These are phyloP conservation scores for Dimargaris cristalligena DNA, from an alignment of 192 early-diverging fungal species.

Conservation along the genomic window DNA sequence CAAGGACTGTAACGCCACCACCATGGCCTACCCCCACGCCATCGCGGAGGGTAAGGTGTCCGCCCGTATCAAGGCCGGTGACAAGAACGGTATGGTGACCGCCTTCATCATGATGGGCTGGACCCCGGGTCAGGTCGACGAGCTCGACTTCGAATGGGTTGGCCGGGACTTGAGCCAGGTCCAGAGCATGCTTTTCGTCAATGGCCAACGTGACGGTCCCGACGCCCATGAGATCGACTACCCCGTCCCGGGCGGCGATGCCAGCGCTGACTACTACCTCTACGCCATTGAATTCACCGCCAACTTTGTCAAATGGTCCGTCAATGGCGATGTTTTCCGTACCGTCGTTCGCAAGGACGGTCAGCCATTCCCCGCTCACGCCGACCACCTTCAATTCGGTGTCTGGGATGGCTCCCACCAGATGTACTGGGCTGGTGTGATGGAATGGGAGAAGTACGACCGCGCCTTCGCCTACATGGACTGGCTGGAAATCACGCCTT, in stretches of 20 bases:
- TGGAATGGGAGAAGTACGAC: conserved; percentile 14
- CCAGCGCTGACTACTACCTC: conserved; percentile 28
- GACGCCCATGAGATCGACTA: neutral
- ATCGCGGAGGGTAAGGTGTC: neutral
- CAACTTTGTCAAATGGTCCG: conserved; percentile 35
- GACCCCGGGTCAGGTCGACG: neutral
- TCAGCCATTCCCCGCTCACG: conserved; percentile 6
- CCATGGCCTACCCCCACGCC: conserved; percentile 1
- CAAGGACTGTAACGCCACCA: conserved; percentile 4
- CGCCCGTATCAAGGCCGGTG: conserved; percentile 8
- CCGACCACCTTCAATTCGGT: conserved; percentile 20
- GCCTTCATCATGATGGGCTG: conserved; percentile 11
- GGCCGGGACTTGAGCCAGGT: neutral
- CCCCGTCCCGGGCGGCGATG: conserved; percentile 12
- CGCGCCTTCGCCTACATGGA: conserved; percentile 9
- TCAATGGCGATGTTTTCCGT: conserved; percentile 31
- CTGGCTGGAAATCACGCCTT: conserved; percentile 3
- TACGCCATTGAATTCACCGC: conserved; percentile 42
- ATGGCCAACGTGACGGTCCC: neutral
- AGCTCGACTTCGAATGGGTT: conserved; percentile 10
- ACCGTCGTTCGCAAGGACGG: conserved; percentile 13
- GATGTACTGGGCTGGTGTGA: conserved; percentile 24
- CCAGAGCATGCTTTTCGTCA: conserved; percentile 1
- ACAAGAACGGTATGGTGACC: conserved; percentile 3
- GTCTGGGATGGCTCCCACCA: conserved; percentile 28